Conservation (phyloP, 352 stramenopile species). For the Discostella stelligera region DNA sequence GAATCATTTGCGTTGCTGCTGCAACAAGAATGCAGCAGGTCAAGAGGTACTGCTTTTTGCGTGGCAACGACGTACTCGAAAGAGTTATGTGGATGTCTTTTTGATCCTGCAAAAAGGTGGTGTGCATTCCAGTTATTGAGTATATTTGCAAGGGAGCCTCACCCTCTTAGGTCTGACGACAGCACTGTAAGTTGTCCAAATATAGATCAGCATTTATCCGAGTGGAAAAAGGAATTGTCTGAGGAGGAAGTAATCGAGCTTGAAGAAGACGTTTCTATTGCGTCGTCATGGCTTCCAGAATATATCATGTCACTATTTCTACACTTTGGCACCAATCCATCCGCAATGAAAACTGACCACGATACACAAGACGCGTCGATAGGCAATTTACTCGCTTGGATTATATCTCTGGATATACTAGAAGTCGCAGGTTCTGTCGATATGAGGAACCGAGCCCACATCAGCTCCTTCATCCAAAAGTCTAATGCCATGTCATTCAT, state of each 20-base stretch:
- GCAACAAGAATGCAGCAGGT: conserved; percentile 19
- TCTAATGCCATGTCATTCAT: conserved; percentile 43
- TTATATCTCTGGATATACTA: conserved; percentile 57
- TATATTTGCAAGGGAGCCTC: conserved; percentile 29
- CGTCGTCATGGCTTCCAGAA: conserved; percentile 57
- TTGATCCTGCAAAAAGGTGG: conserved; percentile 45
- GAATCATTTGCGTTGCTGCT: conserved; percentile 44
- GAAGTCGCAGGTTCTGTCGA: conserved; percentile 54
- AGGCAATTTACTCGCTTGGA: conserved; percentile 62
- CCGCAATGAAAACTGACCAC: conserved; percentile 1
- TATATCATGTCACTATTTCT: conserved; percentile 59
- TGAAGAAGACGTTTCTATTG: conserved; percentile 58
- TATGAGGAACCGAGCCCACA: conserved; percentile 57
- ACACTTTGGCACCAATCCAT: conserved; percentile 24
- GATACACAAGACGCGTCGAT: conserved; percentile 12
- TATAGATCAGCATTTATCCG: conserved; percentile 35
- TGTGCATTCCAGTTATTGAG: conserved; percentile 57
- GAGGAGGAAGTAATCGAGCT: conserved; percentile 68
- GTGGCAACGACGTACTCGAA: conserved; percentile 31
- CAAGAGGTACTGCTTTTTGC: conserved; percentile 16
- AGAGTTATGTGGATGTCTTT: conserved; percentile 48
- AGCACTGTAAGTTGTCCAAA: conserved; percentile 28
- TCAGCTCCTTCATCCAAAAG: conserved; percentile 64
- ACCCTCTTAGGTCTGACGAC: conserved; percentile 27
- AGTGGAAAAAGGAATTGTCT: conserved; percentile 56